Percentiles rank a stretch among this genome's conserved stretches.
These are phyloP conservation scores for Magnaporthales sp. DNA, from an alignment of 2,329 filamentous ascomycete species.

Conservation along the genomic window DNA sequence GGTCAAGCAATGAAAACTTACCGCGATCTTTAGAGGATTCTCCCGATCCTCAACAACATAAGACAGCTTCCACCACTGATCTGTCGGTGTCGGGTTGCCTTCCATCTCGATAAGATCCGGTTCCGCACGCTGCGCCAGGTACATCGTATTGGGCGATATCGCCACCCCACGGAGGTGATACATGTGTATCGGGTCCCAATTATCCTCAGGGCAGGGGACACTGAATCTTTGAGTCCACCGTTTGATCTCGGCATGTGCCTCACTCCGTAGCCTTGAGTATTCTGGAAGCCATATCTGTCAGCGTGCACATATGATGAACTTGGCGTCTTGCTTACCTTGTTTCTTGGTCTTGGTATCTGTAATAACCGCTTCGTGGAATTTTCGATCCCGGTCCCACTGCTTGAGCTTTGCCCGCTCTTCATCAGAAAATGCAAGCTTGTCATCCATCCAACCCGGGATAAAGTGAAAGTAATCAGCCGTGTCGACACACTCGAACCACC, in stretches of 20 bases:
- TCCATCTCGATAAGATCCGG: slow-evolving; percentile 12
- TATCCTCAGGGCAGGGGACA: slow-evolving; percentile 11
- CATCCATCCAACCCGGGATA: slow-evolving; percentile 11
- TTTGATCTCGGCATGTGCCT: slow-evolving; percentile 3
- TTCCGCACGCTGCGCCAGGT: slow-evolving; percentile 16
- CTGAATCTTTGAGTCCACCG: slow-evolving; percentile 8
- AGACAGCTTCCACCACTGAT: slow-evolving; percentile 21
- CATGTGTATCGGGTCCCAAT: slow-evolving; percentile 17
- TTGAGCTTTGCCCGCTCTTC: slow-evolving; percentile 11
- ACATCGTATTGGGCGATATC: slow-evolving; percentile 16
- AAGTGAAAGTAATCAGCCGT: slow-evolving; percentile 13
- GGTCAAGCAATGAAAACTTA: slow-evolving; percentile 4
- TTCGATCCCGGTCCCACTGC: slow-evolving; percentile 12
- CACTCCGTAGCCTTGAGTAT: slow-evolving; percentile 7
- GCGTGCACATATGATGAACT: neutral
- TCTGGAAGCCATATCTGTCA: slow-evolving; percentile 1
- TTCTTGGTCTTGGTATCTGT: neutral
- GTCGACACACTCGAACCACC: slow-evolving; percentile 11
- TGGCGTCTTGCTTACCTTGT: slow-evolving; percentile 7
- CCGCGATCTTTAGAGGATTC: slow-evolving; percentile 12
- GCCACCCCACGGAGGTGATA: slow-evolving; percentile 22
- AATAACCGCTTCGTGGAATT: slow-evolving; percentile 8
- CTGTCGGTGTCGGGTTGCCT: slow-evolving; percentile 7
- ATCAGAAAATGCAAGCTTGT: slow-evolving; percentile 9
- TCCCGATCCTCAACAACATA: slow-evolving; percentile 12